Percentiles rank a stretch among this genome's conserved stretches.
Conservation (phyloP, 768 basidiomycete genomes). For the Mycena belliarum region DNA sequence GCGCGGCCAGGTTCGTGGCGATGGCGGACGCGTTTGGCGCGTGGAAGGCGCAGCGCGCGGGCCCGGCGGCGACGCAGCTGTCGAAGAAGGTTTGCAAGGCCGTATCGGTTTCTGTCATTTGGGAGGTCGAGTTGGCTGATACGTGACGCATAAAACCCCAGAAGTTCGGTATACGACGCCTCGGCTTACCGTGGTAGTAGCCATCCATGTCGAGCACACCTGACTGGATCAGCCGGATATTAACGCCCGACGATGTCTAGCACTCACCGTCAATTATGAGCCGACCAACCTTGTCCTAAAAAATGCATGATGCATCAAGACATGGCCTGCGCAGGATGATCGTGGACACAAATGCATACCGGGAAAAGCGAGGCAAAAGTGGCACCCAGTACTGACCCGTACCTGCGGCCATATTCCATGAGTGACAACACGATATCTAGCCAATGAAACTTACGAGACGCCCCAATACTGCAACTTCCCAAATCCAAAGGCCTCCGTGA, state of each 20-base stretch:
- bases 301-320: too few relatives aligned
- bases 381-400: constrained; percentile 28
- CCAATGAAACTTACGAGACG: constrained; percentile 23
- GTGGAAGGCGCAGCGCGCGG: constrained; percentile 24
- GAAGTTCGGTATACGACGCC: not conserved
- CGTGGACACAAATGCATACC: constrained; percentile 22
- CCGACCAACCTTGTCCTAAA: constrained; percentile 6
- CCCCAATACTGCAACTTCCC: constrained; percentile 36
- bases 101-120: constrained; percentile 26
- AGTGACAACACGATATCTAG: too few relatives aligned
- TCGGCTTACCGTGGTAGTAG: not conserved
- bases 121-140: constrained; percentile 16
- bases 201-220: not conserved
- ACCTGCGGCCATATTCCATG: constrained; percentile 20
- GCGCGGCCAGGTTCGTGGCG: constrained; percentile 14
- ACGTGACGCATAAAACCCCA: not conserved
- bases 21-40: constrained; percentile 21
- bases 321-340: not conserved
- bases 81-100: constrained; percentile 25
- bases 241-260: not conserved
- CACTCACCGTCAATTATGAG: not conserved
- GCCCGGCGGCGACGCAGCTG: constrained; percentile 25
- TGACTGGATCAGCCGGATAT: not conserved
- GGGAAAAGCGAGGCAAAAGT: constrained; percentile 38
- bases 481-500: constrained; percentile 32